Base-by-base conservation (phyloP, 306 rosid genomes). In the Senna tora region DNA sequence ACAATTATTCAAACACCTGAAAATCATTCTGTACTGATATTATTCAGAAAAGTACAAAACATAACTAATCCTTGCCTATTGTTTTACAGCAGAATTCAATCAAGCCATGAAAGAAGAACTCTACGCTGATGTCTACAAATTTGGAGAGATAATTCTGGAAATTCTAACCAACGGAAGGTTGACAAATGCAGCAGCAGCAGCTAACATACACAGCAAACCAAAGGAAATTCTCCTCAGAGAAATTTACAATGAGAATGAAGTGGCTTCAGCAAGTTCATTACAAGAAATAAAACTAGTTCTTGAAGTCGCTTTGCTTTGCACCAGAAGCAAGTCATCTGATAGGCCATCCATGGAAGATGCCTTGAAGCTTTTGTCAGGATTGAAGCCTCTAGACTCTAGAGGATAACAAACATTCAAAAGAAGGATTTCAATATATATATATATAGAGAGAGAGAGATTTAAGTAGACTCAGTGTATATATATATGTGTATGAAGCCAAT, bases 311-410 rank as follows among this genome's bases (percentile, higher is more conserved):
- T 72, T 82, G 56, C 82, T 84, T 64, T 94, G 98, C 84, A 91
- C 91, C 9, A 85, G 81, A 67, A 88, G 83, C 82, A 77, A 83
- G 71, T 75, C 85, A 32, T 59, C 75, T 0, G 89, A 94, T 25
- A 80, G 87, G 19, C 96, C 98, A 69, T 86, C 96, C 76, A 89
- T 91, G 84, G 85, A 86, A 64, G 91, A 86, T 36, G 86, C 82
- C 54, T 67, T 87, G 34, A 89, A 87, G 88, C 91, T 84, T 71
- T 72, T 91, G 76, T 82, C 92, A 69, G 90, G 88, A 25, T 71
- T 69, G 41, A 88, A 74, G 73, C 78, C 77, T 39, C 71, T 76
- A 38, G 80, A 81, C 77, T 39, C 71, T 76, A 38, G 80, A 81
- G 28, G 81, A 58, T 57, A 54, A 51, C 66, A 77, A 30, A 52